phyloP scores from a whole-genome alignment of 2,329 filamentous ascomycete species.

The Pseudogymnoascus sp. region DNA sequence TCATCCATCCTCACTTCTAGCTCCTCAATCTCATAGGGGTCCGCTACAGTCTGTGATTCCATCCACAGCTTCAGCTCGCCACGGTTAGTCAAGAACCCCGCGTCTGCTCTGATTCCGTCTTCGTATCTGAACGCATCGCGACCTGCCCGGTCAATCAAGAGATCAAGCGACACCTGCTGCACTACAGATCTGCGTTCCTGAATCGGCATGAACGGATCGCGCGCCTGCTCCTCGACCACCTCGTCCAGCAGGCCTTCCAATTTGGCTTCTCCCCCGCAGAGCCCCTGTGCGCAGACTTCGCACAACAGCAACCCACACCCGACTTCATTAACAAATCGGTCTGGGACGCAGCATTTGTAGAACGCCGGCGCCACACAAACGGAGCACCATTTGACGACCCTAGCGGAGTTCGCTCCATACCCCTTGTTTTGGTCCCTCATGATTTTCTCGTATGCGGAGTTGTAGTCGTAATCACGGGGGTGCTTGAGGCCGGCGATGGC shows the following conservation, averaged over 20 bases:
- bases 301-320: slow-evolving; percentile 27
- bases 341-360: slow-evolving; percentile 15
- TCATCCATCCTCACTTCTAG: background rate
- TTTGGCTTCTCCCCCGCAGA: background rate
- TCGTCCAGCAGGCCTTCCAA: slow-evolving; percentile 14
- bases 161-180: background rate
- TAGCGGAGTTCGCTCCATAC: slow-evolving; percentile 16
- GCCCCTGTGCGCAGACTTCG: slow-evolving; percentile 13
- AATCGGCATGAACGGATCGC: background rate
- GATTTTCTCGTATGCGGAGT: background rate
- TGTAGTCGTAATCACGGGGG: slow-evolving; percentile 14
- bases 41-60: background rate
- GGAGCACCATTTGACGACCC: slow-evolving; percentile 22
- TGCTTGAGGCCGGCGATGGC: slow-evolving; percentile 16
- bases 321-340: background rate
- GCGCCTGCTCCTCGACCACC: slow-evolving; percentile 12
- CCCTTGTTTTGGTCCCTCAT: too few species aligned
- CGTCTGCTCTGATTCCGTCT: slow-evolving; percentile 22
- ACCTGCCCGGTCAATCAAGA: background rate
- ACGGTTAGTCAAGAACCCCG: slow-evolving; percentile 17
- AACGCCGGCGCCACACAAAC: slow-evolving; percentile 24
- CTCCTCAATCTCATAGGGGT: background rate
- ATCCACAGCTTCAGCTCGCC: slow-evolving; percentile 20
- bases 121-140: background rate
- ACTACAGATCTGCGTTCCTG: background rate